phyloP scores from a whole-genome alignment of 169 alveolate genomes.

The Cyclospora cayetanensis region DNA sequence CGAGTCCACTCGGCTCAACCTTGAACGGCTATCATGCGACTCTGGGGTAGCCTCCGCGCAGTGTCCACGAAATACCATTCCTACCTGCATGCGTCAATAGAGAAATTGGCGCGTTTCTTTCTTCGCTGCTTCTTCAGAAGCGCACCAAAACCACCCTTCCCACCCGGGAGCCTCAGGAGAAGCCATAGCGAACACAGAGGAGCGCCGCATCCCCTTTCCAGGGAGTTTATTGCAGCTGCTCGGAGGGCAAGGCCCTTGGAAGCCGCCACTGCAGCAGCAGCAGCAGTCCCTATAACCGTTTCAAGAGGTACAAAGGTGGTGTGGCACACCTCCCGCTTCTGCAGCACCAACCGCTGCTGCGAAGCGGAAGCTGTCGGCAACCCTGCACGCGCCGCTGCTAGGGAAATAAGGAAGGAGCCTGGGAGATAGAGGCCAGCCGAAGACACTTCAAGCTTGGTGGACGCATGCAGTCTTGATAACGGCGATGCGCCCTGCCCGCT shows the following conservation, averaged over 20 bases:
- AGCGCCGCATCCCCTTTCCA: background rate
- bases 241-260: background rate
- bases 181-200: constrained; percentile 61
- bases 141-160: constrained; percentile 79
- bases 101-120: constrained; percentile 47
- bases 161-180: constrained; percentile 72
- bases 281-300: constrained; percentile 15
- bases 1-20: no score
- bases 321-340: constrained; percentile 23
- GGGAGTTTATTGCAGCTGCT: background rate
- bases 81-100: constrained; percentile 65
- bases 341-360: constrained; percentile 58
- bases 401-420: constrained; percentile 25
- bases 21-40: no score
- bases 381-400: constrained; percentile 62
- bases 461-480: background rate
- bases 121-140: constrained; percentile 56
- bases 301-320: constrained; percentile 13
- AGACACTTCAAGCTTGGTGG: background rate
- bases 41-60: no score
- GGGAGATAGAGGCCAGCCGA: constrained; percentile 17
- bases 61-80: background rate
- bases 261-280: constrained; percentile 1
- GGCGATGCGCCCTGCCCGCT: background rate
- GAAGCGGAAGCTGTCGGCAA: constrained; percentile 6